A percentile compares a stretch with the other conserved stretches of the same genome.
phyloP scores from a whole-genome alignment of 2,329 filamentous ascomycete species.

The Teratosphaeria destructans region DNA sequence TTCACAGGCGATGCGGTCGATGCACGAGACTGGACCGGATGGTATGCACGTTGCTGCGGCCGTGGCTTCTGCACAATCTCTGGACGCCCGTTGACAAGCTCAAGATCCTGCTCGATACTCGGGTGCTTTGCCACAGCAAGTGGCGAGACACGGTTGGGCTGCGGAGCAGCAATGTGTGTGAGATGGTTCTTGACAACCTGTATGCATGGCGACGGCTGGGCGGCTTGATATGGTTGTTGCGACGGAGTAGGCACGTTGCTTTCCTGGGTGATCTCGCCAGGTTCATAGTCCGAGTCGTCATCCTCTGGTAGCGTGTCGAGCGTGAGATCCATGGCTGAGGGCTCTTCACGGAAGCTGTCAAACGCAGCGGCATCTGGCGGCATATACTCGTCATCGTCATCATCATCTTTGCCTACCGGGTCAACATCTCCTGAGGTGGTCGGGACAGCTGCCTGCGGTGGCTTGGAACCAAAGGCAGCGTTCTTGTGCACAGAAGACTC shows the following conservation, averaged over 20 bases:
- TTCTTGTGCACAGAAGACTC: slow-evolving; percentile 1
- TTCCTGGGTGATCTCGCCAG: slow-evolving; percentile 23
- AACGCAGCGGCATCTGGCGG: slow-evolving; percentile 20
- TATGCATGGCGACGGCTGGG: slow-evolving; percentile 37
- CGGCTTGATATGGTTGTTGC: slow-evolving; percentile 7
- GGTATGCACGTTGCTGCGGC: slow-evolving; percentile 10
- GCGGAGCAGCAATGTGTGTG: slow-evolving; percentile 57
- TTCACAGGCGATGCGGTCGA: slow-evolving; percentile 19
- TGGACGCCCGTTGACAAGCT: slow-evolving; percentile 36
- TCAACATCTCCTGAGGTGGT: slow-evolving; percentile 6
- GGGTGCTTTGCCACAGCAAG: slow-evolving; percentile 44
- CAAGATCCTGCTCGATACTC: slow-evolving; percentile 24
- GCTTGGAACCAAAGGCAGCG: not conserved
- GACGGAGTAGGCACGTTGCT: slow-evolving; percentile 11
- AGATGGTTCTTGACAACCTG: slow-evolving; percentile 59
- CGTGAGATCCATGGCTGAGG: slow-evolving; percentile 7
- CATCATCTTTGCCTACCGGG: slow-evolving; percentile 7
- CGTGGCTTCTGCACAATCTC: slow-evolving; percentile 19
- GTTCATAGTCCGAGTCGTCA: slow-evolving; percentile 27
- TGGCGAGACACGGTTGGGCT: slow-evolving; percentile 59
- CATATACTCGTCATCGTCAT: slow-evolving; percentile 23
- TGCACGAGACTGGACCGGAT: slow-evolving; percentile 12
- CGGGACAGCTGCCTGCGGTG: not conserved
- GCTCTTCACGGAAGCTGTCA: slow-evolving; percentile 12
- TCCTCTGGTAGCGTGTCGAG: slow-evolving; percentile 15